Percentiles rank a stretch among this genome's conserved stretches.
These are phyloP conservation scores for Phialophora expanda DNA, from an alignment of 2,329 filamentous ascomycete genomes.

Conservation along the genomic window DNA sequence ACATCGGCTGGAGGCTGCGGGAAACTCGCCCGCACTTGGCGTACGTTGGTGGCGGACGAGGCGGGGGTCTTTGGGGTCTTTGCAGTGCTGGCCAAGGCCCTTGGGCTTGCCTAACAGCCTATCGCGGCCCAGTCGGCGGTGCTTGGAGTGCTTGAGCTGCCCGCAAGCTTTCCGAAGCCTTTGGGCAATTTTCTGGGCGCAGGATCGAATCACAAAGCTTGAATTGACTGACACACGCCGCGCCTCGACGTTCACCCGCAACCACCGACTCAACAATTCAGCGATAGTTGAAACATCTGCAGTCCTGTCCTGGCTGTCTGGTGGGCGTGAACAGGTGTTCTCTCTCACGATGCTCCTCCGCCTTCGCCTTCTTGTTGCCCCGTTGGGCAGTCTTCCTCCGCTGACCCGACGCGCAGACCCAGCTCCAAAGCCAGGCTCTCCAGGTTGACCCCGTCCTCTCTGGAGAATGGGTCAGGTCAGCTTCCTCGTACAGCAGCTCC, in stretches of 20 bases:
- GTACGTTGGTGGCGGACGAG: conserved; percentile 6
- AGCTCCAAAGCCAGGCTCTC: not conserved
- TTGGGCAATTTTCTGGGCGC: conserved; percentile 6
- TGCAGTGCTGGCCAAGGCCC: not conserved
- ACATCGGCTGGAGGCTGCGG: not conserved
- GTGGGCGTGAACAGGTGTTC: conserved; percentile 22
- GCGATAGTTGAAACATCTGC: conserved; percentile 20
- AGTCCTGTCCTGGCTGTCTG: conserved; percentile 8
- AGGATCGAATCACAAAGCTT: conserved; percentile 1
- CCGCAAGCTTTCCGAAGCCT: conserved; percentile 8
- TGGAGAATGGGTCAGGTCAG: not conserved
- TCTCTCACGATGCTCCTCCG: conserved; percentile 20
- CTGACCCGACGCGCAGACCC: not conserved
- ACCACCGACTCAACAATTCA: conserved; percentile 1
- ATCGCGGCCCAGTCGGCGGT: not conserved
- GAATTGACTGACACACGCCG: not conserved
- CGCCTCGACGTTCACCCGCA: not conserved
- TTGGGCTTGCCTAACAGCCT: not conserved
- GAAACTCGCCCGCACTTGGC: not conserved
- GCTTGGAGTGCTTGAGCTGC: conserved; percentile 10
- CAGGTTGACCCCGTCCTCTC: not conserved
- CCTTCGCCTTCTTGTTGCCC: not conserved
- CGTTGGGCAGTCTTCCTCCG: not conserved
- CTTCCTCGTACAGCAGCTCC: conserved; percentile 1
- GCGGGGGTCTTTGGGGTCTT: not conserved